Base-by-base conservation (phyloP, 306 rosid species). In the Chamaecrista fasciculata region DNA sequence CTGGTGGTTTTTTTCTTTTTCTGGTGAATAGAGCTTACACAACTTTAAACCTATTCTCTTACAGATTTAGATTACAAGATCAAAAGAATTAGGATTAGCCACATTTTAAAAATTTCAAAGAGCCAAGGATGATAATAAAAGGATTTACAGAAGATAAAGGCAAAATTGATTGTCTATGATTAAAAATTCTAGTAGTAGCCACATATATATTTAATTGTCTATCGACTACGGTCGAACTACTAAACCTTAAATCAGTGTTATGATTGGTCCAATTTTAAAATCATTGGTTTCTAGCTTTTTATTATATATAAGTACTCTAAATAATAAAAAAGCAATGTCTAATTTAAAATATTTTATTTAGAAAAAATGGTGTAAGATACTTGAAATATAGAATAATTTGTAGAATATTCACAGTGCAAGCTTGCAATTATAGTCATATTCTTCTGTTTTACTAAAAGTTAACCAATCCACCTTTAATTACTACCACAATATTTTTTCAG, bases 401-500 rank as follows among this genome's bases (percentile, higher is more conserved):
- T 34, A 19, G 28, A 60, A 34, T 26, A 60, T 36, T 59, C 4
- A 60, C 8, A 40, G 66, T 18, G 29, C 46, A n/a, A n/a, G n/a
- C n/a, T n/a, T n/a, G n/a, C n/a, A 19, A 11, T 12, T 37, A 39
- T 11, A 7, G 33, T 14, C 50, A 37, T 51, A 23, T 39, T 62
- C 33, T 62, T 40, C 53, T 40, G 69, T 25, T 42, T n/a, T 15
- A 28, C 25, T 42, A 42, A 43, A 43, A 63, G 42, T 43, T 15
- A 57, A 57, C 8, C 19, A 57, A 57, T n/a, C 19, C 42, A 57
- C 1, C 24, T 7, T 8, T 8, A 31, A 29, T 57, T 16, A 29
- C 24, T n/a, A 31, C 46, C 18, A 18, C 46, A 25, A 59, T 56
- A 66, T 55, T 16, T 59, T 59, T 78, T 46, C 70, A 60, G 60